Evolutionary conservation across 352 stramenopile genomes (phyloP), one percentile per base, ranked within the genome.

Genomic region (Phytophthora quininea): DNA sequence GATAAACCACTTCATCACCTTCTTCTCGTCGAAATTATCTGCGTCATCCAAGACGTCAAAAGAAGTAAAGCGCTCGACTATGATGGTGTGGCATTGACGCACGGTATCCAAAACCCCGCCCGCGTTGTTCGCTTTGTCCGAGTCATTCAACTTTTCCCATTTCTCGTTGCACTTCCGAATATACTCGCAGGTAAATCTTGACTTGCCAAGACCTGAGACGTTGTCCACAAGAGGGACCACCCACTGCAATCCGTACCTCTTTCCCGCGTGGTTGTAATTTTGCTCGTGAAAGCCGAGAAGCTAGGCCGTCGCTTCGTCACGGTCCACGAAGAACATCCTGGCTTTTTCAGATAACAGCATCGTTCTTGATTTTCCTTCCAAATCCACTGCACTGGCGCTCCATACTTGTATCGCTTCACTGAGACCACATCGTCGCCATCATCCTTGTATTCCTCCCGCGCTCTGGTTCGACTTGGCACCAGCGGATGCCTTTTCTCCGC

Each of bases 181-280:
- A 19, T 71, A 71, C 11, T 73, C 3, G 6, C 27, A 0, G 6
- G 35, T 58, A 32, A 73, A 68, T 7, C 43, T 47, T 54, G 64
- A 53, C 32, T 72, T 68, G 10, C 43, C 64, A 29, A 67, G 40
- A 7, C 46, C 51, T 11, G 43, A 47, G 2, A 68, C 58, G n/a
- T 72, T 54, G 47, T 72, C 64, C 6, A 52, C 46, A 15, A 72
- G 14, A 31, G 64, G 58, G 33, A 68, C 56, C 15, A 31, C 11
- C 64, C 52, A 64, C 0, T 38, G 2, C 1, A 11, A 4, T 8
- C 62, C 46, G 33, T 9, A 45, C 0, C 7, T 37, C 9, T 51
- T 42, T 11, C 6, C 24, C 58, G 47, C 53, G 29, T 54, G 9
- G 12, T 54, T 33, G 15, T 58, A 69, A 31, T 58, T 69, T 1